phyloP scores from a whole-genome alignment of 164 flowering plant genomes.

The Malania oleifera region DNA sequence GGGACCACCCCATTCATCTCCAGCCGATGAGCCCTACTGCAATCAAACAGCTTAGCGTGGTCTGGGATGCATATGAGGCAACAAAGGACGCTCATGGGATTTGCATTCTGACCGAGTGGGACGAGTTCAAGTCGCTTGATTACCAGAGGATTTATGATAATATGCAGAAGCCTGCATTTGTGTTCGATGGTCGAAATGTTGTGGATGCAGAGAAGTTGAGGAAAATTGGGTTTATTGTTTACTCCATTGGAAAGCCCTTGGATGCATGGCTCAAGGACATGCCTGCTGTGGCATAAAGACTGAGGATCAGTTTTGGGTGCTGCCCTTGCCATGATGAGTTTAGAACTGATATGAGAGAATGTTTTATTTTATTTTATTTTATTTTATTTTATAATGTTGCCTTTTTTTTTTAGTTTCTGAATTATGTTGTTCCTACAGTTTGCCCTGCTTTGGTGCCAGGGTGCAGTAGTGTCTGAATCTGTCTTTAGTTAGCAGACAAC shows the following conservation, averaged over 20 bases:
- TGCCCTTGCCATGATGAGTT: too few species aligned
- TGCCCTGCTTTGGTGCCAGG: too few species aligned
- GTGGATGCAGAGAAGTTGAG: slow-evolving; percentile 49
- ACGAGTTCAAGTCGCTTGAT: slow-evolving; percentile 55
- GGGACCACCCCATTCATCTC: slow-evolving; percentile 61
- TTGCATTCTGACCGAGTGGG: slow-evolving; percentile 77
- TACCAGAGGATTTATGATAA: slow-evolving; percentile 47
- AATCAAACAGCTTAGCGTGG: slow-evolving; percentile 34
- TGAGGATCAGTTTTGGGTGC: too few species aligned
- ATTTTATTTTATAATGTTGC: too few species aligned
- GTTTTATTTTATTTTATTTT: too few species aligned
- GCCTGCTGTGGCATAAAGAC: slow-evolving; percentile 46
- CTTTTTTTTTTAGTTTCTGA: too few species aligned
- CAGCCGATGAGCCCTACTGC: slow-evolving; percentile 40
- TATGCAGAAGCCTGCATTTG: slow-evolving; percentile 68
- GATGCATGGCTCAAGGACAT: slow-evolving; percentile 66
- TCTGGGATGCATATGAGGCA: slow-evolving; percentile 54
- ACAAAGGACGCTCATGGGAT: slow-evolving; percentile 58
- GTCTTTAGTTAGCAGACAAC: too few species aligned
- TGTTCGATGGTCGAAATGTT: slow-evolving; percentile 58
- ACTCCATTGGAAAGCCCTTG: slow-evolving; percentile 63
- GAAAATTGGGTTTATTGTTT: slow-evolving; percentile 59
- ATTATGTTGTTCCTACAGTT: too few species aligned
- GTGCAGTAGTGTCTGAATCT: too few species aligned
- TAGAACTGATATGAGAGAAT: too few species aligned